Percentiles rank a stretch among this genome's conserved stretches.
These are phyloP conservation scores for Chaetomium strumarium DNA, from an alignment of 2,329 filamentous ascomycete genomes.

Conservation along the genomic window DNA sequence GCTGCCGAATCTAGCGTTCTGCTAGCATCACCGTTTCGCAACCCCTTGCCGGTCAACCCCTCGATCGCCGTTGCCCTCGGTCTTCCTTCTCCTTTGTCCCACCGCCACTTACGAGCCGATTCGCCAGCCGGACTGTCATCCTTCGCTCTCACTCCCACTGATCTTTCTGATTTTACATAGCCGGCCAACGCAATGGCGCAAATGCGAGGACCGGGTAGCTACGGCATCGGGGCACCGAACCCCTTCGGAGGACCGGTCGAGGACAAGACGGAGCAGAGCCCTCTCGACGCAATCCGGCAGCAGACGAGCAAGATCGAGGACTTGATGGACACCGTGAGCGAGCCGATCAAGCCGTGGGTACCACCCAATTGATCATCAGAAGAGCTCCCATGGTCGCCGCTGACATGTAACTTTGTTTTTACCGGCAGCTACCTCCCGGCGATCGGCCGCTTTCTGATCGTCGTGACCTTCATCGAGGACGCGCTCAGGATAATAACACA, in stretches of 20 bases:
- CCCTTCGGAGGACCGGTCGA: slow-evolving; percentile 61
- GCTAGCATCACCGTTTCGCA: slow-evolving; percentile 3
- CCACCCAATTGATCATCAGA: neutral
- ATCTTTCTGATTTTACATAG: slow-evolving; percentile 1
- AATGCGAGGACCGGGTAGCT: slow-evolving; percentile 65
- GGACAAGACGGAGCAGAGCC: slow-evolving; percentile 58
- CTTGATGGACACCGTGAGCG: slow-evolving; percentile 75
- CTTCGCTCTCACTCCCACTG: neutral
- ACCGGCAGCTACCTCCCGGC: slow-evolving; percentile 74
- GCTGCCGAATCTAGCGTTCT: neutral
- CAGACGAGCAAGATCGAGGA: slow-evolving; percentile 99
- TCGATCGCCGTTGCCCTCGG: neutral
- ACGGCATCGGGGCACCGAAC: slow-evolving; percentile 69
- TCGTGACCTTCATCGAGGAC: slow-evolving; percentile 97
- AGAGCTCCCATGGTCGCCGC: neutral
- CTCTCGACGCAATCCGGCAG: slow-evolving; percentile 81
- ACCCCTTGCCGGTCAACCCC: slow-evolving; percentile 1
- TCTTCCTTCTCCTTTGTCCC: neutral
- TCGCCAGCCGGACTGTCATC: slow-evolving; percentile 18
- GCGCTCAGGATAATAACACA: slow-evolving; percentile 93
- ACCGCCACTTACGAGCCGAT: neutral
- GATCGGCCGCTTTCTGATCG: slow-evolving; percentile 94
- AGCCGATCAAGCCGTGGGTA: slow-evolving; percentile 88
- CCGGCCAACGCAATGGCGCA: slow-evolving; percentile 34
- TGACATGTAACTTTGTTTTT: slow-evolving; percentile 19